Percentiles rank a stretch among this genome's conserved stretches.
Conservation (phyloP, 2,329 filamentous ascomycete species). For the Hymenoscyphus occultus region DNA sequence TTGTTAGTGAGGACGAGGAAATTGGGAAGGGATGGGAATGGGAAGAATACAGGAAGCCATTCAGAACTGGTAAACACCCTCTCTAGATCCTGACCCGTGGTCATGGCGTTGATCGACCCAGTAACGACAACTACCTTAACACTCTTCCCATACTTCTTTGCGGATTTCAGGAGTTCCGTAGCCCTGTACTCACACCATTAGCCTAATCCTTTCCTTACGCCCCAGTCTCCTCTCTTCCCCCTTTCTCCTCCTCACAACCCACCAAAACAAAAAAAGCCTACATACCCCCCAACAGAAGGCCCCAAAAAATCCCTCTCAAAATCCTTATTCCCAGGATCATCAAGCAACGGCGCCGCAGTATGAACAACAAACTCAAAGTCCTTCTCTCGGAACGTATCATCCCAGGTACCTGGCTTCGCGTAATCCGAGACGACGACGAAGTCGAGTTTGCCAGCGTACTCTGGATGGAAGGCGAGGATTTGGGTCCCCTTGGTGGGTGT, state of each 20-base stretch:
- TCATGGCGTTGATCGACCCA: slow-evolving; percentile 33
- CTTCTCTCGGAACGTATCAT: slow-evolving; percentile 30
- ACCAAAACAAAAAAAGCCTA: background rate
- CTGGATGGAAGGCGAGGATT: slow-evolving; percentile 31
- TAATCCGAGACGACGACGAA: slow-evolving; percentile 36
- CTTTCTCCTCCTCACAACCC: no score
- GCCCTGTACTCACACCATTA: slow-evolving; percentile 22
- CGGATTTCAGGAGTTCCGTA: slow-evolving; percentile 32
- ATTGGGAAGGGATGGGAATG: background rate
- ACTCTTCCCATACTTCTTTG: slow-evolving; percentile 28
- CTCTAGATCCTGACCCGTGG: slow-evolving; percentile 31
- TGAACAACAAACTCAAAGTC: slow-evolving; percentile 36
- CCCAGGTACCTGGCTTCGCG: slow-evolving; percentile 30
- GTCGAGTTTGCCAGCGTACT: slow-evolving; percentile 33
- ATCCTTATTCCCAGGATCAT: slow-evolving; percentile 31
- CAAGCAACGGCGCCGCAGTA: slow-evolving; percentile 35
- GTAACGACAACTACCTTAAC: slow-evolving; percentile 36
- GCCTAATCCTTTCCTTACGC: background rate
- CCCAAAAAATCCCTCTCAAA: slow-evolving; percentile 35
- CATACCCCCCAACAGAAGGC: slow-evolving; percentile 32
- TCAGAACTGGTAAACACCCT: slow-evolving; percentile 26
- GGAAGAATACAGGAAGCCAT: slow-evolving; percentile 28
- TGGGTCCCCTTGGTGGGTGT: slow-evolving; percentile 25
- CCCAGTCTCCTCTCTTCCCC: no score
- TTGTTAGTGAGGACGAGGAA: slow-evolving; percentile 3